phyloP scores from a whole-genome alignment of 169 alveolate species.

The Plasmodium relictum region DNA sequence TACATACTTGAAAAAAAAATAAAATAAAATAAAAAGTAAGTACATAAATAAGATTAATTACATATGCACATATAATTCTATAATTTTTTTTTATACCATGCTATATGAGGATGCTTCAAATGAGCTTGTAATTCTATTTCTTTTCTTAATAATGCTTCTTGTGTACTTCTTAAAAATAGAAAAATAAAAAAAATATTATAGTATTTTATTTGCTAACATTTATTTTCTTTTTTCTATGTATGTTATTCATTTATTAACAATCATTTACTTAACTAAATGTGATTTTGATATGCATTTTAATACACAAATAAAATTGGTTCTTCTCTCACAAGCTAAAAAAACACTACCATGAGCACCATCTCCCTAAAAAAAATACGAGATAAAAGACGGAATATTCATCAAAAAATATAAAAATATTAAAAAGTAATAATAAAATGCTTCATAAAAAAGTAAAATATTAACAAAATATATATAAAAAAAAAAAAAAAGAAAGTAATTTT shows the following conservation, averaged over 20 bases:
- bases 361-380: conserved; percentile 87
- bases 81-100: conserved; percentile 74
- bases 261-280: conserved; percentile 81
- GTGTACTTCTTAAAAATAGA: conserved; percentile 79
- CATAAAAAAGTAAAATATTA: not conserved
- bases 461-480: not conserved
- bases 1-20: conserved; percentile 77
- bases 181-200: not conserved
- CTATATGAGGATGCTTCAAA: conserved; percentile 90
- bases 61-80: not conserved
- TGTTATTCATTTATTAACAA: too few relatives aligned
- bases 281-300: conserved; percentile 88
- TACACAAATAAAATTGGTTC: conserved; percentile 91
- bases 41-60: not conserved
- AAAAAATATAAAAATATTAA: not conserved
- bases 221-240: not conserved
- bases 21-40: not conserved
- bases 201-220: not conserved
- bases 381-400: not conserved
- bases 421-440: too few relatives aligned
- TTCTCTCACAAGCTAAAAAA: conserved; percentile 90
- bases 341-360: conserved; percentile 94
- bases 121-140: conserved; percentile 93
- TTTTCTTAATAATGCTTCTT: conserved; percentile 88
- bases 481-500: too few relatives aligned